phyloP scores from a whole-genome alignment of 768 basidiomycete species.

The Podaxis sp. region DNA sequence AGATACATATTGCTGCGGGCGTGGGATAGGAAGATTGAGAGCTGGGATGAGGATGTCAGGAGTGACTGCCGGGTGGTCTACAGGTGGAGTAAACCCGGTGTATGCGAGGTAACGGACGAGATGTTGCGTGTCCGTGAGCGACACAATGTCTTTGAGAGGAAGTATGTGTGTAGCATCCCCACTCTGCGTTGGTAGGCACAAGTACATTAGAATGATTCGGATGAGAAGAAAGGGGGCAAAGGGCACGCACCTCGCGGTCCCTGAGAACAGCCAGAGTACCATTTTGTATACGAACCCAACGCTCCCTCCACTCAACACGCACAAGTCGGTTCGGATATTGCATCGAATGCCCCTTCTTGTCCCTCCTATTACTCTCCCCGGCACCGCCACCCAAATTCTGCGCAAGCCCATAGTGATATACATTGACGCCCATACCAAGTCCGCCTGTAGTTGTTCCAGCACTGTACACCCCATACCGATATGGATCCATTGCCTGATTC shows the following conservation, averaged over 20 bases:
- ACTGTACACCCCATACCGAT: slow-evolving; percentile 7
- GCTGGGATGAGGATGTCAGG: slow-evolving; percentile 1
- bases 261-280: slow-evolving; percentile 56
- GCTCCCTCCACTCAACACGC: slow-evolving; percentile 60
- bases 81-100: slow-evolving; percentile 9
- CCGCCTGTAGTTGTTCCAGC: not conserved
- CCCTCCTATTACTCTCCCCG: slow-evolving; percentile 1
- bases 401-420: slow-evolving; percentile 5
- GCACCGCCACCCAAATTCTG: not conserved
- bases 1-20: not conserved
- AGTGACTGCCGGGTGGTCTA: slow-evolving; percentile 3
- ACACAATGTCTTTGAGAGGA: slow-evolving; percentile 15
- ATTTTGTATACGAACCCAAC: slow-evolving; percentile 62
- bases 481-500: not conserved
- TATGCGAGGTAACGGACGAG: slow-evolving; percentile 16
- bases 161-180: slow-evolving; percentile 15
- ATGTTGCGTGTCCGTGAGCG: slow-evolving; percentile 15
- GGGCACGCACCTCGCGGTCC: slow-evolving; percentile 46
- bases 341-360: not conserved
- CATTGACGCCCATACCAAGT: not conserved
- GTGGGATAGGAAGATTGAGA: slow-evolving; percentile 3
- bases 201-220: not conserved
- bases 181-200: slow-evolving; percentile 4
- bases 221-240: not conserved
- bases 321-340: slow-evolving; percentile 14